phyloP scores from a whole-genome alignment of 495 filamentous ascomycete genomes.

The Penicillium dipodomyicola region DNA sequence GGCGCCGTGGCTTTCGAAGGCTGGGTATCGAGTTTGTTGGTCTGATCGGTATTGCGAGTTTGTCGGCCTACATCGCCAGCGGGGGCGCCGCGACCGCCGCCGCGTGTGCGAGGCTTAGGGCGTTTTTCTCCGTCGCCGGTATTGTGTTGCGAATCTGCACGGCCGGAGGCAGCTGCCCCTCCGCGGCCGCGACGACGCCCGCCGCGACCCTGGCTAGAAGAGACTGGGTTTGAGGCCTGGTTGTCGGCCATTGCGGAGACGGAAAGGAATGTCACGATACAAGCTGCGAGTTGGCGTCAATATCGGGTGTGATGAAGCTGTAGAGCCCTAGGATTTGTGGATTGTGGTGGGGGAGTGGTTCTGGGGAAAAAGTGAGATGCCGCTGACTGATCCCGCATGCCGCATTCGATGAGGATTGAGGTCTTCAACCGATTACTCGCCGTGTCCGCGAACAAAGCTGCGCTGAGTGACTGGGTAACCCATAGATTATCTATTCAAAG shows the following conservation, averaged over 20 bases:
- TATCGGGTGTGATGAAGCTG: slow-evolving; percentile 16
- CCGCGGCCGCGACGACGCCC: slow-evolving; percentile 25
- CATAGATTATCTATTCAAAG: background rate
- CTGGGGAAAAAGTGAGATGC: slow-evolving; percentile 19
- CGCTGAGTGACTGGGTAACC: background rate
- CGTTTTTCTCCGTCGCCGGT: slow-evolving; percentile 27
- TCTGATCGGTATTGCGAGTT: slow-evolving; percentile 18
- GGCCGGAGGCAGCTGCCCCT: slow-evolving; percentile 30
- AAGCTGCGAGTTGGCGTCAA: slow-evolving; percentile 10
- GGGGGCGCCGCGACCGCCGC: slow-evolving; percentile 31
- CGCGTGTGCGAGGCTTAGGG: slow-evolving; percentile 33
- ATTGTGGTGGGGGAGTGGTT: slow-evolving; percentile 20
- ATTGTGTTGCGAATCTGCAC: slow-evolving; percentile 23
- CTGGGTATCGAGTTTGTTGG: slow-evolving; percentile 14
- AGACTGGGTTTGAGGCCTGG: slow-evolving; percentile 27
- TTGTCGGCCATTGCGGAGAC: slow-evolving; percentile 38
- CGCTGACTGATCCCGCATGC: slow-evolving; percentile 30
- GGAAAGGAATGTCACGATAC: slow-evolving; percentile 2
- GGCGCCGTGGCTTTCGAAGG: slow-evolving; percentile 12
- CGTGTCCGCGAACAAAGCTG: background rate
- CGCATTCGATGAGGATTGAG: slow-evolving; percentile 3
- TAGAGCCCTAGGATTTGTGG: slow-evolving; percentile 13
- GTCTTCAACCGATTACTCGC: background rate
- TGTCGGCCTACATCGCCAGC: slow-evolving; percentile 31
- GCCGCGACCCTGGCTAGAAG: slow-evolving; percentile 37